These are phyloP conservation scores for Mycena venus DNA, from an alignment of 768 basidiomycete species.

Conservation along the genomic window DNA sequence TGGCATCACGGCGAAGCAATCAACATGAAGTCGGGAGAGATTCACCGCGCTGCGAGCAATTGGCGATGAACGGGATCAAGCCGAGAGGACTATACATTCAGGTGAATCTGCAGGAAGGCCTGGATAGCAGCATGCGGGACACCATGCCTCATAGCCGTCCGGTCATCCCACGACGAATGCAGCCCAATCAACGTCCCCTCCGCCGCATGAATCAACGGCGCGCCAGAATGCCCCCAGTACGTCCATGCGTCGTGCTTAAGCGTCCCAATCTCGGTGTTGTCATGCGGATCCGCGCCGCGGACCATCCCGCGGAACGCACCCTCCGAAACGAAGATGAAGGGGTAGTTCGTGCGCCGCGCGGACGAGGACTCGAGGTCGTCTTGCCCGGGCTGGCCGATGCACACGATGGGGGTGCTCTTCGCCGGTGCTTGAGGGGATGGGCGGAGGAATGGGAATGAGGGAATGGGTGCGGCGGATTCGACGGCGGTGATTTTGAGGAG, in stretches of 20 bases:
- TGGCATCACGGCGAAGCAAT: no score
- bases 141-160: constrained; percentile 11
- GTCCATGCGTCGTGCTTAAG: constrained; percentile 20
- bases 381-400: constrained; percentile 18
- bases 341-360: constrained; percentile 7
- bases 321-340: background rate
- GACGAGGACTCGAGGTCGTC: constrained; percentile 14
- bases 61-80: no score
- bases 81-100: background rate
- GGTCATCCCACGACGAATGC: constrained; percentile 21
- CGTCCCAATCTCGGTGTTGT: constrained; percentile 15
- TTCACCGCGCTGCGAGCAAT: no score
- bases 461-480: background rate
- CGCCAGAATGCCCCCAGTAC: constrained; percentile 17
- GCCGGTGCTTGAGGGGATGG: background rate
- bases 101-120: constrained; percentile 2
- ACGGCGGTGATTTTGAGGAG: background rate
- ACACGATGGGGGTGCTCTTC: background rate
- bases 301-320: constrained; percentile 2
- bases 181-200: constrained; percentile 7
- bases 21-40: no score
- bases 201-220: background rate
- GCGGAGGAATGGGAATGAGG: background rate
- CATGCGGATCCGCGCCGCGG: constrained; percentile 3
- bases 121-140: background rate